phyloP scores from a whole-genome alignment of 768 basidiomycete species.

The Mycena albidolilacea region DNA sequence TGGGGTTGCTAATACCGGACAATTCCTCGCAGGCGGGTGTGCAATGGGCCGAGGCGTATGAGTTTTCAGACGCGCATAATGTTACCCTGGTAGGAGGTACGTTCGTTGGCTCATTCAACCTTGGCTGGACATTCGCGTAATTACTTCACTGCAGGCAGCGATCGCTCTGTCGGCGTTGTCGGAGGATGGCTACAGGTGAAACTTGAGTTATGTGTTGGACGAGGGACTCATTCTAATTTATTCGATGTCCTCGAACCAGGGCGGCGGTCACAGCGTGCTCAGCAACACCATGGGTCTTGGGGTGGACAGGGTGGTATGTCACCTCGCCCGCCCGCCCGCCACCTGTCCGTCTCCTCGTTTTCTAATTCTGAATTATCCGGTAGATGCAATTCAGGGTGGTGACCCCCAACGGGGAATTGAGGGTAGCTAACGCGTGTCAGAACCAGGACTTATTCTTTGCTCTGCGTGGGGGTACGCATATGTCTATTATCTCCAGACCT shows the following conservation, averaged over 20 bases:
- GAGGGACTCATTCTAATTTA: not conserved
- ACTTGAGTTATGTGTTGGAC: too few relatives aligned
- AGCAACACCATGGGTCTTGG: conserved; percentile 63
- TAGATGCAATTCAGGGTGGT: conserved; percentile 67
- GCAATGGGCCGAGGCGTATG: conserved; percentile 60
- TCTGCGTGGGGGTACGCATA: conserved; percentile 57
- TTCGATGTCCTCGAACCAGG: conserved; percentile 40
- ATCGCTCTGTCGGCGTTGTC: conserved; percentile 54
- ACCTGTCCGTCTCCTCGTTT: not conserved
- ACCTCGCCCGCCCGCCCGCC: not conserved
- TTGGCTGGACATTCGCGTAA: not conserved
- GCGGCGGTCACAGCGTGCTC: conserved; percentile 61
- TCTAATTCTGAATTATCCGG: not conserved
- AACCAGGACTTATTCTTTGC: conserved; percentile 70
- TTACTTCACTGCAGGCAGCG: conserved; percentile 45
- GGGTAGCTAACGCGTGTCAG: conserved; percentile 63
- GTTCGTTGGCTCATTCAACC: not conserved
- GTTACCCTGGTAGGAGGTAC: conserved; percentile 62
- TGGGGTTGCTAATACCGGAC: not conserved
- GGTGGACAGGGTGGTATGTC: conserved; percentile 61
- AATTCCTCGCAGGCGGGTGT: conserved; percentile 55
- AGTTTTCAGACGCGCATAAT: conserved; percentile 59
- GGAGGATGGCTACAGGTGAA: conserved; percentile 23
- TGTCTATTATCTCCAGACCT: not conserved
- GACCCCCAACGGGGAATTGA: conserved; percentile 64